A percentile compares a stretch with the other conserved stretches of the same genome.
Evolutionary conservation across 2,329 filamentous ascomycete genomes (phyloP).

Genomic region (Penicillium brasilianum): DNA sequence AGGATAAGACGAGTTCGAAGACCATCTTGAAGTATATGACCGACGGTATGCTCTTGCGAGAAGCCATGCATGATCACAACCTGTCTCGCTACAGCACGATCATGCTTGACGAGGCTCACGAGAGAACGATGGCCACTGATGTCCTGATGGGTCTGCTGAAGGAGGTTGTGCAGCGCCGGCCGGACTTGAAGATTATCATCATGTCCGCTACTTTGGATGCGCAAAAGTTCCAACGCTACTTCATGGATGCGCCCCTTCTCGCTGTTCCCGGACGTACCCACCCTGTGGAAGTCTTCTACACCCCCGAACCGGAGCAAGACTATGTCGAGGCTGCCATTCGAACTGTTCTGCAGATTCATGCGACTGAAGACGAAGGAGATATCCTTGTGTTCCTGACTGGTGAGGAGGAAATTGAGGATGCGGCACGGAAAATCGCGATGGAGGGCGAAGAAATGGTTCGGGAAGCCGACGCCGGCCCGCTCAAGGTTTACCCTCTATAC

Average conservation of each 20-base stretch:
- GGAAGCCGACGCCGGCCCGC: conserved; percentile 87
- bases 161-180: conserved; percentile 78
- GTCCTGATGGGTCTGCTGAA: conserved; percentile 97
- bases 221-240: conserved; percentile 97
- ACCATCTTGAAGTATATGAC: conserved; percentile 99
- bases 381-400: conserved; percentile 94
- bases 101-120: conserved; percentile 98
- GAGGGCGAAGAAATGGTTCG: conserved; percentile 90
- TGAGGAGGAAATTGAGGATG: conserved; percentile 98
- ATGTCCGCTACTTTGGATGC: conserved; percentile 98
- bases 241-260: conserved; percentile 89
- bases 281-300: conserved; percentile 98
- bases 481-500: conserved; percentile 92
- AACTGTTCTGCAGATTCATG: conserved; percentile 96
- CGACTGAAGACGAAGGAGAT: conserved; percentile 88
- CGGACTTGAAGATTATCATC: conserved; percentile 97
- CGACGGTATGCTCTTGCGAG: conserved; percentile 95
- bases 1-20: conserved; percentile 86
- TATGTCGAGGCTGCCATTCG: conserved; percentile 95
- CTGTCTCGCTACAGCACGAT: conserved; percentile 94
- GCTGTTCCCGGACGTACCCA: conserved; percentile 94
- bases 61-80: conserved; percentile 94
- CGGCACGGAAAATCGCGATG: conserved; percentile 85
- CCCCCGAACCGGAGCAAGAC: conserved; percentile 91
- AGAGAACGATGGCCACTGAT: conserved; percentile 94